These are phyloP conservation scores for Stylonectria norvegica DNA, from an alignment of 2,329 filamentous ascomycete genomes.

Conservation along the genomic window DNA sequence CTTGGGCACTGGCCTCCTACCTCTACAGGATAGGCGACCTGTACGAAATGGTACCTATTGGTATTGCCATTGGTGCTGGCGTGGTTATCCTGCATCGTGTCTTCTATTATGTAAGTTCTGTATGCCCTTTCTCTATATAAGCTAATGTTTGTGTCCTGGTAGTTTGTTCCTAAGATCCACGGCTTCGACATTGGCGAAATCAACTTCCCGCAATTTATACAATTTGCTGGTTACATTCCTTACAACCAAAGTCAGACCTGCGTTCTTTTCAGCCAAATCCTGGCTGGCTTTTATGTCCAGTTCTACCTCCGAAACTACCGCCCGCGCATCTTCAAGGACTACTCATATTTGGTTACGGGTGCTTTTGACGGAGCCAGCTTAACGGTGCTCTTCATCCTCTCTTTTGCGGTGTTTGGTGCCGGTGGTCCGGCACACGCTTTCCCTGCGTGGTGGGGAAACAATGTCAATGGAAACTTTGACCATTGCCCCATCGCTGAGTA, in stretches of 20 bases:
- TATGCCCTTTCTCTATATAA: background rate
- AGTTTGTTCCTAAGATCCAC: conserved; percentile 47
- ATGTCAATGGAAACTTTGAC: conserved; percentile 46
- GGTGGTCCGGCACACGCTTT: conserved; percentile 43
- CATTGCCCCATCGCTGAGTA: conserved; percentile 40
- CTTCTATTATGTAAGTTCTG: conserved; percentile 36
- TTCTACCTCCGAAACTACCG: conserved; percentile 51
- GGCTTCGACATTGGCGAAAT: conserved; percentile 40
- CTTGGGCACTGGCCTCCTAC: conserved; percentile 51
- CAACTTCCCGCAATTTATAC: conserved; percentile 53
- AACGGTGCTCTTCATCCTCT: conserved; percentile 48
- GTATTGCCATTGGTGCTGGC: conserved; percentile 45
- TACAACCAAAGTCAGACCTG: conserved; percentile 56
- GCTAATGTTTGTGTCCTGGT: conserved; percentile 1
- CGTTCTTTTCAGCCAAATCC: conserved; percentile 46
- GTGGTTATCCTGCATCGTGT: conserved; percentile 44
- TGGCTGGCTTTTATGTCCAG: conserved; percentile 47
- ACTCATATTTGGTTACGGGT: conserved; percentile 51
- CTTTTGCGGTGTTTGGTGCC: conserved; percentile 54
- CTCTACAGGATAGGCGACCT: conserved; percentile 45
- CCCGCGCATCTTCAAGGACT: conserved; percentile 51
- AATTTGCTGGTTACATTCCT: conserved; percentile 52
- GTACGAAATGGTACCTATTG: conserved; percentile 49
- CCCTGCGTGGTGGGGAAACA: conserved; percentile 55
- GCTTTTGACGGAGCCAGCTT: conserved; percentile 51